phyloP scores from a whole-genome alignment of 2,329 filamentous ascomycete species.

The Diplocarpon rosae region DNA sequence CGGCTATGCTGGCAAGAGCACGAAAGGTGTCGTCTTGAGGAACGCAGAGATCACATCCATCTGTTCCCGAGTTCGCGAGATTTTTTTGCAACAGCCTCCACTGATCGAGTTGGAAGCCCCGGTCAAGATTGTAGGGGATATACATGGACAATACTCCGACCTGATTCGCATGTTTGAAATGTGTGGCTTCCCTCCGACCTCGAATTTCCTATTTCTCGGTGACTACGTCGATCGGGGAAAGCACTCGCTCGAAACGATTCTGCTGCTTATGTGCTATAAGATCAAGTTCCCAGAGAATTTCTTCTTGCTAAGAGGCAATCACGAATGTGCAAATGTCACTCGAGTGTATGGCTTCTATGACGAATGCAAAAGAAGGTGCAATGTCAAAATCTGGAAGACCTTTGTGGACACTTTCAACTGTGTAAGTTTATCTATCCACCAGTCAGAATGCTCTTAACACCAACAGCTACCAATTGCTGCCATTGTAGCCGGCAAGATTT shows the following conservation, averaged over 20 bases:
- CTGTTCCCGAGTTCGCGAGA: slow-evolving; percentile 77
- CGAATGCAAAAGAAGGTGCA: slow-evolving; percentile 91
- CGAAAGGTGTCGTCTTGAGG: slow-evolving; percentile 93
- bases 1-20: slow-evolving; percentile 91
- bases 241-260: slow-evolving; percentile 88
- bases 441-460: slow-evolving; percentile 9
- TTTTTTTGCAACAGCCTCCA: slow-evolving; percentile 84
- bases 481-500: slow-evolving; percentile 96
- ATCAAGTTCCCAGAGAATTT: slow-evolving; percentile 97
- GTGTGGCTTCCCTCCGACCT: slow-evolving; percentile 87
- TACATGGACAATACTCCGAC: slow-evolving; percentile 94
- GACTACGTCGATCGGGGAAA: slow-evolving; percentile 97
- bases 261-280: slow-evolving; percentile 90
- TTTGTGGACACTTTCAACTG: slow-evolving; percentile 97
- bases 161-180: slow-evolving; percentile 96
- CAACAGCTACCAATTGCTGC: slow-evolving; percentile 69
- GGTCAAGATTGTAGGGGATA: slow-evolving; percentile 95
- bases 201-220: slow-evolving; percentile 89
- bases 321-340: slow-evolving; percentile 94
- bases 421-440: slow-evolving; percentile 15
- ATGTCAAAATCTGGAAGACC: slow-evolving; percentile 96
- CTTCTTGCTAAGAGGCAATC: slow-evolving; percentile 86
- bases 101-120: slow-evolving; percentile 85
- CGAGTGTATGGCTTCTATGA: slow-evolving; percentile 97
- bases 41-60: slow-evolving; percentile 96